Conservation (phyloP, 495 filamentous ascomycete genomes). For the Alectoria sarmentosa region DNA sequence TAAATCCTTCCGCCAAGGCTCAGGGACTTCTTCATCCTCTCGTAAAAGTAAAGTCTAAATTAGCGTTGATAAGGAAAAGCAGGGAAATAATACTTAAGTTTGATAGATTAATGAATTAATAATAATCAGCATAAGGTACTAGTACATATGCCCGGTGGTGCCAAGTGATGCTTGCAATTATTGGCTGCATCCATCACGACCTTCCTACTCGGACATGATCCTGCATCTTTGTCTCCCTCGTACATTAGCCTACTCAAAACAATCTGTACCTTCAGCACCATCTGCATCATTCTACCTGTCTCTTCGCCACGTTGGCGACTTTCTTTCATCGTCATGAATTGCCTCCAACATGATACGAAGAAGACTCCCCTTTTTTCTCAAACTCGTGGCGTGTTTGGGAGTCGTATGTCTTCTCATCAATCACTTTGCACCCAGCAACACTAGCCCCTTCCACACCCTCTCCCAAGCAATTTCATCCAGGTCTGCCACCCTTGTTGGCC, state of each 20-base stretch:
- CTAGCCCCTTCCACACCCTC: background rate
- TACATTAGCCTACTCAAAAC: background rate
- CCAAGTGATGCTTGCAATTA: too few relatives aligned
- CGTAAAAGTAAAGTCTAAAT: too few relatives aligned
- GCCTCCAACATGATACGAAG: background rate
- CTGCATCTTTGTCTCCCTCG: background rate
- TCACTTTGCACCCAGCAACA: background rate
- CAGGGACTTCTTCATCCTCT: too few relatives aligned
- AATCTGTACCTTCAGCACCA: background rate
- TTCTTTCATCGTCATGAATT: background rate
- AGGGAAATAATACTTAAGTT: too few relatives aligned
- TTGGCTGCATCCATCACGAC: too few relatives aligned
- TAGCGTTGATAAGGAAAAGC: too few relatives aligned
- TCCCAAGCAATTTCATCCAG: constrained; percentile 1
- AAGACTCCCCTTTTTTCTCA: background rate
- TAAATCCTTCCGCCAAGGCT: too few relatives aligned
- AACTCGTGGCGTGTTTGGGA: background rate
- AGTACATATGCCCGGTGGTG: too few relatives aligned
- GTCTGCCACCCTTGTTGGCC: background rate
- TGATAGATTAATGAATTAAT: too few relatives aligned
- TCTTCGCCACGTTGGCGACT: background rate
- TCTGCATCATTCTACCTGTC: background rate
- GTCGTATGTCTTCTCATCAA: background rate
- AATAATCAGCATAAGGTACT: too few relatives aligned
- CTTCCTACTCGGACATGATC: background rate